Percentiles rank a stretch among this genome's conserved stretches.
Evolutionary conservation across 148 eudicot species (phyloP).

Genomic region (Heliamphora exappendiculata): DNA sequence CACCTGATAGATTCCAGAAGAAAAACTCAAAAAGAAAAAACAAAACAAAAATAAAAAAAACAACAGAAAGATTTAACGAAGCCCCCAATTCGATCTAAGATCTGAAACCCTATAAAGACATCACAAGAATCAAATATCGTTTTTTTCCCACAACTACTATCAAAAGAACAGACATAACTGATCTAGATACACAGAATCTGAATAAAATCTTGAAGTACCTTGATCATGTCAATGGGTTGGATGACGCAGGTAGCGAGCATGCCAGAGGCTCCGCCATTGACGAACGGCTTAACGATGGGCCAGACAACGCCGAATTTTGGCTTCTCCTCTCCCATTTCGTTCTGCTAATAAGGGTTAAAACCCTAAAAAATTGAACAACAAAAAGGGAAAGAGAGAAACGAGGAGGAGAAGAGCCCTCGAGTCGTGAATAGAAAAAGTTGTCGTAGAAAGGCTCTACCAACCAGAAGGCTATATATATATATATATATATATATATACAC

Average conservation of each 20-base stretch:
- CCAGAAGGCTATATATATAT: neutral
- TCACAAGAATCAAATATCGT: neutral
- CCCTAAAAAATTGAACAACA: neutral
- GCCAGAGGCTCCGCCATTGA: constrained; percentile 87
- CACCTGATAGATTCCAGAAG: neutral
- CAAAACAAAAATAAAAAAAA: neutral
- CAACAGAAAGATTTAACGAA: neutral
- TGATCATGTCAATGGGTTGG: constrained; percentile 94
- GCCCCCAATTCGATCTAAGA: neutral
- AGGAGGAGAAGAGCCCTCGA: neutral
- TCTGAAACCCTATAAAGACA: neutral
- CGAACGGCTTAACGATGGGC: constrained; percentile 70
- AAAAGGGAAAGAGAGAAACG: neutral
- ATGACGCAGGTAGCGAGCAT: constrained; percentile 90
- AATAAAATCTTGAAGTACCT: constrained; percentile 26
- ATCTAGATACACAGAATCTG: neutral
- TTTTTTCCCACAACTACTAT: neutral
- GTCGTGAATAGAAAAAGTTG: too few relatives aligned
- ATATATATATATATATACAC: neutral
- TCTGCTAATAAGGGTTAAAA: neutral
- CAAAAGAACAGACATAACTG: neutral
- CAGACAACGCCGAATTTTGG: constrained; percentile 45
- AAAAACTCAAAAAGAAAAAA: too few relatives aligned
- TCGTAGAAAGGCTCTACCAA: neutral
- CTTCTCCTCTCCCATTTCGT: constrained; percentile 41